Conservation (phyloP, 441 rosid genomes). For the Brassica hybrid region DNA sequence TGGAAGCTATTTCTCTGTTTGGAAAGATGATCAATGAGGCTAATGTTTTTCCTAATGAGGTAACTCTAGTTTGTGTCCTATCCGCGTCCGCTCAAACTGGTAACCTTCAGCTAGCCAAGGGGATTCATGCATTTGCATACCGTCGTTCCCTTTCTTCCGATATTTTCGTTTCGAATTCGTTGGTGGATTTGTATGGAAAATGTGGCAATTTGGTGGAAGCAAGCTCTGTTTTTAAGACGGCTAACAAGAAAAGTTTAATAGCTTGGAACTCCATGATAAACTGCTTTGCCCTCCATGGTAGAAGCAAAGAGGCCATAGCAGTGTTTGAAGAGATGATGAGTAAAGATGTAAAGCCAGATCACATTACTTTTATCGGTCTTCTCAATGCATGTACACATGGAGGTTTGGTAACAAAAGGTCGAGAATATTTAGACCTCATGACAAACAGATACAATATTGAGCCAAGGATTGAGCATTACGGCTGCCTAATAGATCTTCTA, state of each 20-base stretch:
- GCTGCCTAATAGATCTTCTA: constrained; percentile 70
- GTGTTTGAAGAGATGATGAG: constrained; percentile 61
- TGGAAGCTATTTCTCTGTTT: constrained; percentile 53
- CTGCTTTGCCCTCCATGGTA: constrained; percentile 68
- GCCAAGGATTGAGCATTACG: constrained; percentile 64
- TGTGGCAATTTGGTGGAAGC: constrained; percentile 65
- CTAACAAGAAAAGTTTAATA: constrained; percentile 46
- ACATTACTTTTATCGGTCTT: constrained; percentile 62
- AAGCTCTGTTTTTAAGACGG: constrained; percentile 49
- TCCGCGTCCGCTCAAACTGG: constrained; percentile 69
- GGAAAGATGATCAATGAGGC: constrained; percentile 50
- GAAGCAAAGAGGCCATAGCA: constrained; percentile 49
- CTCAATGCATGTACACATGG: constrained; percentile 73
- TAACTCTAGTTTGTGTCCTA: constrained; percentile 58
- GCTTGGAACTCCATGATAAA: constrained; percentile 73
- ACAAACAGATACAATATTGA: constrained; percentile 48
- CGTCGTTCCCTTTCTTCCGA: constrained; percentile 45
- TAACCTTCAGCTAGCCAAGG: constrained; percentile 56
- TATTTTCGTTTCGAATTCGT: constrained; percentile 55
- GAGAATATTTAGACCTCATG: constrained; percentile 56
- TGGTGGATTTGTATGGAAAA: constrained; percentile 72
- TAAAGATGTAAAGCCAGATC: constrained; percentile 48
- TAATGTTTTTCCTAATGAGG: constrained; percentile 54
- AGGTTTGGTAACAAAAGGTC: constrained; percentile 60
- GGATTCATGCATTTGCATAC: constrained; percentile 57